phyloP scores from a whole-genome alignment of 441 rosid genomes.

The Lepidium campestre region DNA sequence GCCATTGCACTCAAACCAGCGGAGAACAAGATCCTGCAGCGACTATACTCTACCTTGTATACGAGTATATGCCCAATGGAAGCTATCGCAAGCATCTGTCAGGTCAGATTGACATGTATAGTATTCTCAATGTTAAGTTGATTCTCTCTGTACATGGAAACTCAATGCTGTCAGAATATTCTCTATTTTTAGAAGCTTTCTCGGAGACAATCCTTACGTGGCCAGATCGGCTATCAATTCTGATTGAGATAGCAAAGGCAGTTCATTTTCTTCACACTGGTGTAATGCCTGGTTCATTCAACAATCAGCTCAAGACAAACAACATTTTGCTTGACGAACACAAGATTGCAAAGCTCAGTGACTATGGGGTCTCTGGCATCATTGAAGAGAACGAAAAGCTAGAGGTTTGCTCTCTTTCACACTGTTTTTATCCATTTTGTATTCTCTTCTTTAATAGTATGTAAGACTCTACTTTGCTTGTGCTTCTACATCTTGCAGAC shows the following conservation, averaged over 20 bases:
- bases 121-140: not conserved
- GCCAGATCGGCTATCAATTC: slow-evolving; percentile 75
- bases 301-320: slow-evolving; percentile 63
- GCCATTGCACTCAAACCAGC: slow-evolving; percentile 62
- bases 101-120: slow-evolving; percentile 40
- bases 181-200: slow-evolving; percentile 45
- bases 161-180: not conserved
- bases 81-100: slow-evolving; percentile 67
- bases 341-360: slow-evolving; percentile 79
- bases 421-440: not conserved
- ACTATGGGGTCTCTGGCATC: slow-evolving; percentile 75
- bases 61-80: slow-evolving; percentile 67
- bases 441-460: not conserved
- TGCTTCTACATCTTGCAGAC: slow-evolving; percentile 36
- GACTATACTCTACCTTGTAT: slow-evolving; percentile 57
- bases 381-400: slow-evolving; percentile 58
- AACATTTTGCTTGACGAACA: slow-evolving; percentile 90
- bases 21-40: slow-evolving; percentile 43
- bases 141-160: not conserved
- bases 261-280: slow-evolving; percentile 92
- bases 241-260: slow-evolving; percentile 86
- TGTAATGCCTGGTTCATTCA: slow-evolving; percentile 73
- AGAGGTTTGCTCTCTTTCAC: slow-evolving; percentile 42
- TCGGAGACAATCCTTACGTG: slow-evolving; percentile 76
- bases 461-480: not conserved